Evolutionary conservation across 1,139 yeast species (phyloP).

Genomic region (Candida glucosophila): DNA sequence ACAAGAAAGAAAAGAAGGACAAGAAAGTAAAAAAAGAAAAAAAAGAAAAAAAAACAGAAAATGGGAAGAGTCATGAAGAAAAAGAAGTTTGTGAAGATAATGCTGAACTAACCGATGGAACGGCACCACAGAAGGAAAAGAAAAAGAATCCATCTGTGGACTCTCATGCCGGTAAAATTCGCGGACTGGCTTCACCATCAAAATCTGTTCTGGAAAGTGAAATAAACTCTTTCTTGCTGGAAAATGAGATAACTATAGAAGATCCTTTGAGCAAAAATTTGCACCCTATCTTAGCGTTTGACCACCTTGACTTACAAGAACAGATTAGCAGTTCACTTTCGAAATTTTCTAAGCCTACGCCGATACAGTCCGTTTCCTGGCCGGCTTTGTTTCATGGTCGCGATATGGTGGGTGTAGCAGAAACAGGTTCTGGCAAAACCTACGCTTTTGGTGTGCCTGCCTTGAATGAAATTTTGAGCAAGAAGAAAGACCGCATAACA

Average conservation of each 20-base stretch:
- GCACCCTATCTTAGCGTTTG: conserved; percentile 67
- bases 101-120: conserved; percentile 4
- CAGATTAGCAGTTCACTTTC: conserved; percentile 49
- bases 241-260: conserved; percentile 74
- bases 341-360: conserved; percentile 84
- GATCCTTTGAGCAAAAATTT: conserved; percentile 47
- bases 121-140: conserved; percentile 21
- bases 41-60: conserved; percentile 33
- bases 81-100: conserved; percentile 26
- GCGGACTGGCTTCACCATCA: conserved; percentile 27
- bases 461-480: conserved; percentile 53
- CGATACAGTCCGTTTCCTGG: conserved; percentile 97
- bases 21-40: conserved; percentile 35
- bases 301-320: conserved; percentile 48
- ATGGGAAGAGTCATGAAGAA: conserved; percentile 41
- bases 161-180: conserved; percentile 16
- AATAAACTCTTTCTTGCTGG: conserved; percentile 30
- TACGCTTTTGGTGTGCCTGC: conserved; percentile 98
- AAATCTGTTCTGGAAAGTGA: conserved; percentile 51
- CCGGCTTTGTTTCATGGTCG: conserved; percentile 74
- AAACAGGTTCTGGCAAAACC: conserved; percentile 97
- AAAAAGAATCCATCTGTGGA: conserved; percentile 10
- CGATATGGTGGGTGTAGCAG: conserved; percentile 96
- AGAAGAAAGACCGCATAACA: conserved; percentile 44
- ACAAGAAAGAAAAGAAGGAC: conserved; percentile 37